Percentiles rank a stretch among this genome's conserved stretches.
phyloP scores from a whole-genome alignment of 805 yeast genomes.

The Metschnikowia kunwiensis region DNA sequence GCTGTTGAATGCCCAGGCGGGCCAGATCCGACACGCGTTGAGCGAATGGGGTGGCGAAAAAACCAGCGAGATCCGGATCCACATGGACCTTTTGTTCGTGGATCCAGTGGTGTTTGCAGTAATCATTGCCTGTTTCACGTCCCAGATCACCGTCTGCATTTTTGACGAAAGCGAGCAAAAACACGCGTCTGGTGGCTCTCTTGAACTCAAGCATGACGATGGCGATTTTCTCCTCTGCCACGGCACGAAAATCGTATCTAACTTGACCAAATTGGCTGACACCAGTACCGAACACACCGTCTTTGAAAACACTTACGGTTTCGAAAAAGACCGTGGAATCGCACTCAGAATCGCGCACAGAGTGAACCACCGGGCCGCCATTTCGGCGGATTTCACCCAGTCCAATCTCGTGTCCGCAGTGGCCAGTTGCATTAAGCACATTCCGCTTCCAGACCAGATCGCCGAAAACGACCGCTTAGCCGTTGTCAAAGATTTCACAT shows the following conservation, averaged over 20 bases:
- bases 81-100: conserved; percentile 22
- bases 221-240: background rate
- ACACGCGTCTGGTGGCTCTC: background rate
- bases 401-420: conserved; percentile 51
- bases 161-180: conserved; percentile 22
- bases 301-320: conserved; percentile 31
- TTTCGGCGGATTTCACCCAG: conserved; percentile 41
- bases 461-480: conserved; percentile 24
- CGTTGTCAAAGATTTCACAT: conserved; percentile 19
- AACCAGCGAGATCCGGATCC: conserved; percentile 24
- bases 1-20: conserved; percentile 29
- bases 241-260: background rate
- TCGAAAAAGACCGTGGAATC: conserved; percentile 36
- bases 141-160: conserved; percentile 40
- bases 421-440: conserved; percentile 49
- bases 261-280: background rate
- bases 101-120: conserved; percentile 35
- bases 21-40: conserved; percentile 21
- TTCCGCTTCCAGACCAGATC: conserved; percentile 40
- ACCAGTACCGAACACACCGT: background rate
- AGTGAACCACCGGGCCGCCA: conserved; percentile 15
- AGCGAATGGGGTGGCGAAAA: background rate
- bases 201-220: background rate
- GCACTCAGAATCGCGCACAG: conserved; percentile 27
- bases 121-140: conserved; percentile 44